Percentiles rank a stretch among this genome's conserved stretches.
Conservation (phyloP, 306 rosid species). For the Fagus sylvatica region DNA sequence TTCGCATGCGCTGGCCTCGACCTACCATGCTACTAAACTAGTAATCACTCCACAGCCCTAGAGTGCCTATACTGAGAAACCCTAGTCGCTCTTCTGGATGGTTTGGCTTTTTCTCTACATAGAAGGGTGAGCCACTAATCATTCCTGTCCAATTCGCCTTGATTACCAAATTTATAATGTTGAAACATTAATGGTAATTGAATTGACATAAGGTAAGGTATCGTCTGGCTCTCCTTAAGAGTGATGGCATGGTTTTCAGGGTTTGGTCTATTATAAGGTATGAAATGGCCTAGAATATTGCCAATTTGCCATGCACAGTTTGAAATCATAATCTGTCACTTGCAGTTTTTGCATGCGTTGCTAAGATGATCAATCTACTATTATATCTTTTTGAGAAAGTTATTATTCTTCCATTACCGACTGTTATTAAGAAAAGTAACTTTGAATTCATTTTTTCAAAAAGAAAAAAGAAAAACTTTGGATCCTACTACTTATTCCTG, state of each 20-base stretch:
- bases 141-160: background rate
- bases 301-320: background rate
- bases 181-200: too few relatives aligned
- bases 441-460: background rate
- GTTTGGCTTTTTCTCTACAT: constrained; percentile 14
- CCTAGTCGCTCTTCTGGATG: background rate
- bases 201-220: too few relatives aligned
- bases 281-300: too few relatives aligned
- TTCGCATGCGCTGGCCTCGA: constrained; percentile 27
- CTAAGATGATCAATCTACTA: background rate
- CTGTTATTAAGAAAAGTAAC: background rate
- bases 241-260: too few relatives aligned
- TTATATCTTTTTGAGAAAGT: too few relatives aligned
- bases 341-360: background rate
- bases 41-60: constrained; percentile 17
- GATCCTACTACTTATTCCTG: background rate
- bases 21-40: background rate
- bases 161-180: too few relatives aligned
- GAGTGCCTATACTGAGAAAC: background rate
- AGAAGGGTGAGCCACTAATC: background rate
- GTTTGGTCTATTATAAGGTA: too few relatives aligned
- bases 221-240: too few relatives aligned
- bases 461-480: background rate
- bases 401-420: too few relatives aligned
- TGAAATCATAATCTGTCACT: background rate